phyloP scores from a whole-genome alignment of 805 yeast species.

The Saccharomycopsis sp. region DNA sequence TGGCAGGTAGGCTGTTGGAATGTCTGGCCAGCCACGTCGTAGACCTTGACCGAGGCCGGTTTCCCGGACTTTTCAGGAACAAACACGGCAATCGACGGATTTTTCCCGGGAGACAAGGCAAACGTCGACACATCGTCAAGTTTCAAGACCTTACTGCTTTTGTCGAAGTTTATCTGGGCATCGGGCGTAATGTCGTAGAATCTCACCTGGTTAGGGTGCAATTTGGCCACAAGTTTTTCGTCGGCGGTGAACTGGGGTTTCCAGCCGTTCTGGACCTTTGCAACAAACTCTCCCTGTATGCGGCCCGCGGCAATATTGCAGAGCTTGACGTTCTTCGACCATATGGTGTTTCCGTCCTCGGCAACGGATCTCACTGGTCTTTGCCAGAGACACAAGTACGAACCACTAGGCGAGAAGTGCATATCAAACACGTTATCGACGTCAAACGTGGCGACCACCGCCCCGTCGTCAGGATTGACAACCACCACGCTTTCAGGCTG shows the following conservation, averaged over 20 bases:
- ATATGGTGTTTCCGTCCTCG: constrained; percentile 44
- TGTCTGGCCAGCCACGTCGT: constrained; percentile 52
- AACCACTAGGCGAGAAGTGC: constrained; percentile 84
- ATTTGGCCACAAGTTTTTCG: constrained; percentile 62
- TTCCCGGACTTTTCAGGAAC: constrained; percentile 80
- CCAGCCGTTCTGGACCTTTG: constrained; percentile 87
- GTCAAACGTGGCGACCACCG: constrained; percentile 41
- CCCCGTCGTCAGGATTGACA: constrained; percentile 39
- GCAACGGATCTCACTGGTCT: constrained; percentile 53
- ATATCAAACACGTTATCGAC: constrained; percentile 70
- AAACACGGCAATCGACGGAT: constrained; percentile 86
- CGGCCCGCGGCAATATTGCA: constrained; percentile 50
- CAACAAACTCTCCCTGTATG: constrained; percentile 56
- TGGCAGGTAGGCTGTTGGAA: constrained; percentile 72
- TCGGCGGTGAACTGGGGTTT: constrained; percentile 83
- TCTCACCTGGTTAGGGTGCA: constrained; percentile 53
- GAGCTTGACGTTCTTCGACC: constrained; percentile 72
- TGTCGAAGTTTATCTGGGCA: constrained; percentile 36
- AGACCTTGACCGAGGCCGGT: constrained; percentile 84
- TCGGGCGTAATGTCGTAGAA: constrained; percentile 49
- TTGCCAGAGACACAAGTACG: constrained; percentile 81
- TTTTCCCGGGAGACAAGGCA: constrained; percentile 77
- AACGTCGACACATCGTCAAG: constrained; percentile 53
- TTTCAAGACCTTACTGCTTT: constrained; percentile 53
- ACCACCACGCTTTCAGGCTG: constrained; percentile 56